Evolutionary conservation across 345 rosid species (phyloP).

Genomic region (Brassica nigra): DNA sequence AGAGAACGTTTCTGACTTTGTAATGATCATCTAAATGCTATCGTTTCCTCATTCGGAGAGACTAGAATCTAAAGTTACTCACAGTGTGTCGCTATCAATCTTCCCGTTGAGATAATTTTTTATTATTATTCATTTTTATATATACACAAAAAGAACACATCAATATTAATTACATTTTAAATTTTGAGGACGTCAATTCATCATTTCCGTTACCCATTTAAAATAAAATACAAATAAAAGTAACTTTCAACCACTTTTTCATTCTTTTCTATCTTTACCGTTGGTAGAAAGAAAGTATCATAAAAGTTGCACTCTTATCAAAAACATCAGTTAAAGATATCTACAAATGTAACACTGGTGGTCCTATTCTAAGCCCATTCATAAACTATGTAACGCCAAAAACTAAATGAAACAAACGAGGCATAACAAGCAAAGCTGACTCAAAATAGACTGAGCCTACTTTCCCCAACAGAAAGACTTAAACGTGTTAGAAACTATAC

Average conservation of each 20-base stretch:
- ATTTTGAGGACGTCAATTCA: conserved; percentile 17
- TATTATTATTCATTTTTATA: not conserved
- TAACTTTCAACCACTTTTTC: conserved; percentile 12
- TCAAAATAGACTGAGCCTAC: conserved; percentile 16
- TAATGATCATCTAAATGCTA: conserved; percentile 7
- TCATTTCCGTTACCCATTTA: conserved; percentile 16
- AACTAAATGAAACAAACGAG: conserved; percentile 17
- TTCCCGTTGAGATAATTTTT: conserved; percentile 33
- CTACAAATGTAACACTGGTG: not conserved
- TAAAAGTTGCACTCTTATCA: conserved; percentile 5
- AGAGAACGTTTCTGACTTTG: not conserved
- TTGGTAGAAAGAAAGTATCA: conserved; percentile 27
- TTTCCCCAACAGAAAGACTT: conserved; percentile 5
- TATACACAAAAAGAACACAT: not conserved
- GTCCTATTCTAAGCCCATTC: not conserved
- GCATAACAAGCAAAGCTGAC: conserved; percentile 16
- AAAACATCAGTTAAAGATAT: not conserved
- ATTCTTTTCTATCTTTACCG: conserved; percentile 29
- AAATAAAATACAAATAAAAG: not conserved
- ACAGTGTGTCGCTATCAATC: conserved; percentile 35
- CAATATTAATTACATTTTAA: not conserved
- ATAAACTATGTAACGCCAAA: conserved; percentile 1
- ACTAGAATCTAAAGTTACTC: conserved; percentile 15
- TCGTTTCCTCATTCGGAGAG: conserved; percentile 20
- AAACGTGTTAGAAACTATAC: conserved; percentile 15